Evolutionary conservation across 208 protist species (phyloP).

Genomic region (Leptomonas seymouri): DNA sequence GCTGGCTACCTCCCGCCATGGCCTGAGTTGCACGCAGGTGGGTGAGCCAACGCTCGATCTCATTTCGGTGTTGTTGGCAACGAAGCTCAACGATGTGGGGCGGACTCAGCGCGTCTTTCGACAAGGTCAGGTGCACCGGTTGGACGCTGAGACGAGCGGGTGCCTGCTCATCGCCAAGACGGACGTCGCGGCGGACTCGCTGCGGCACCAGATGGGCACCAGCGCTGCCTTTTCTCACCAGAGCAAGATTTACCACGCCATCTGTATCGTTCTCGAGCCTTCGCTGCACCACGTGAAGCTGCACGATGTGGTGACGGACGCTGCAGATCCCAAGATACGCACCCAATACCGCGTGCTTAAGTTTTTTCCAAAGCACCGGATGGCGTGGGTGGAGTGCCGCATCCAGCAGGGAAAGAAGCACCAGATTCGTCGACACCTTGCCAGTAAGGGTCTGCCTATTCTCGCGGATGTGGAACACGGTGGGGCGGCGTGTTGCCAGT

Average conservation of each 20-base stretch:
- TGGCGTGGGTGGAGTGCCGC: conserved; percentile 76
- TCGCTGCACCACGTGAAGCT: conserved; percentile 52
- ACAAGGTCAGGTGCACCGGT: conserved; percentile 82
- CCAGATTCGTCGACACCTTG: conserved; percentile 84
- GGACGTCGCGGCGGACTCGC: conserved; percentile 44
- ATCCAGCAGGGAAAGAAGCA: conserved; percentile 90
- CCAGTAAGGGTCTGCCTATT: conserved; percentile 69
- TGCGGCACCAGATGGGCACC: conserved; percentile 85
- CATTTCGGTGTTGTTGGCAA: conserved; percentile 45
- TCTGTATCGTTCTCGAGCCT: conserved; percentile 78
- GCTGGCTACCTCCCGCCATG: conserved; percentile 75
- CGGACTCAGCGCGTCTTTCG: conserved; percentile 37
- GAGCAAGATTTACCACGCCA: conserved; percentile 72
- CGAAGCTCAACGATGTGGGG: neutral
- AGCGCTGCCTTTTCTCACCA: conserved; percentile 60
- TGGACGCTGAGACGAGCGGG: conserved; percentile 81
- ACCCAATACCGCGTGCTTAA: conserved; percentile 65
- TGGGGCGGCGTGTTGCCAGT: conserved; percentile 60
- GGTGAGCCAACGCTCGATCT: conserved; percentile 39
- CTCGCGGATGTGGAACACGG: conserved; percentile 84
- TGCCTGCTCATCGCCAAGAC: conserved; percentile 76
- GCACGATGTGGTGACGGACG: conserved; percentile 49
- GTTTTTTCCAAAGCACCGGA: conserved; percentile 48
- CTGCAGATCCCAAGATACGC: conserved; percentile 49
- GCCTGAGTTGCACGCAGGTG: conserved; percentile 63